Conservation (phyloP, 2,329 filamentous ascomycete species). For the Aureobasidium sp. region DNA sequence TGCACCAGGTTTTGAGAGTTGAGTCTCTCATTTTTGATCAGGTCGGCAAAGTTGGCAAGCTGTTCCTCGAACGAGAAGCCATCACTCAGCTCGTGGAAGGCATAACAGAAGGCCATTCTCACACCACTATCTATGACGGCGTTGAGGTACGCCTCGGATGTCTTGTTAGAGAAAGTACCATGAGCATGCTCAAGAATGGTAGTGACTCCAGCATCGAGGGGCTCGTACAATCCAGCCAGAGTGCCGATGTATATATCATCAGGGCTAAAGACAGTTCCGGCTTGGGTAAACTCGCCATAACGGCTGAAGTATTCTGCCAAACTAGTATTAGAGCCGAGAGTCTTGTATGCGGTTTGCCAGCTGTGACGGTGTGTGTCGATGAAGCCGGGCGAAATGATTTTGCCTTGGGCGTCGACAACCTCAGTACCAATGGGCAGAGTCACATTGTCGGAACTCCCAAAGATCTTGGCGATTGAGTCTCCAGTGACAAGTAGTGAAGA, state of each 20-base stretch:
- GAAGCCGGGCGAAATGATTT: conserved; percentile 35
- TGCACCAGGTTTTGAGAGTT: neutral
- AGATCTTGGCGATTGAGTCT: conserved; percentile 1
- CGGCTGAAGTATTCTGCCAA: conserved; percentile 43
- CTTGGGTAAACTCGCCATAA: conserved; percentile 30
- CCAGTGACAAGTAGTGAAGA: conserved; percentile 6
- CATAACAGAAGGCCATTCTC: conserved; percentile 32
- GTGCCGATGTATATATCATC: conserved; percentile 43
- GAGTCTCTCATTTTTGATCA: neutral
- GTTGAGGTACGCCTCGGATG: conserved; percentile 8
- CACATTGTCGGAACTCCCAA: neutral
- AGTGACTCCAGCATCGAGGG: conserved; percentile 48
- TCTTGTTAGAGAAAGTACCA: conserved; percentile 27
- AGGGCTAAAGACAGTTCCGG: conserved; percentile 29
- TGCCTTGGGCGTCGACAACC: conserved; percentile 34
- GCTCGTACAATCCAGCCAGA: conserved; percentile 42
- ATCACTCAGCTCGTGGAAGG: conserved; percentile 18
- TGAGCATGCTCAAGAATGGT: conserved; percentile 49
- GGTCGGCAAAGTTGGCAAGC: neutral
- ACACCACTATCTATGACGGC: conserved; percentile 15
- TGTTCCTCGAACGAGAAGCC: neutral
- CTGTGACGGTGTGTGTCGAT: conserved; percentile 41
- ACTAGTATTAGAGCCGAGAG: conserved; percentile 45
- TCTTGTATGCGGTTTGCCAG: conserved; percentile 52
- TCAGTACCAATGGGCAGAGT: conserved; percentile 12